These are phyloP conservation scores for Alternaria sp. DNA, from an alignment of 2,329 filamentous ascomycete genomes.

Conservation along the genomic window DNA sequence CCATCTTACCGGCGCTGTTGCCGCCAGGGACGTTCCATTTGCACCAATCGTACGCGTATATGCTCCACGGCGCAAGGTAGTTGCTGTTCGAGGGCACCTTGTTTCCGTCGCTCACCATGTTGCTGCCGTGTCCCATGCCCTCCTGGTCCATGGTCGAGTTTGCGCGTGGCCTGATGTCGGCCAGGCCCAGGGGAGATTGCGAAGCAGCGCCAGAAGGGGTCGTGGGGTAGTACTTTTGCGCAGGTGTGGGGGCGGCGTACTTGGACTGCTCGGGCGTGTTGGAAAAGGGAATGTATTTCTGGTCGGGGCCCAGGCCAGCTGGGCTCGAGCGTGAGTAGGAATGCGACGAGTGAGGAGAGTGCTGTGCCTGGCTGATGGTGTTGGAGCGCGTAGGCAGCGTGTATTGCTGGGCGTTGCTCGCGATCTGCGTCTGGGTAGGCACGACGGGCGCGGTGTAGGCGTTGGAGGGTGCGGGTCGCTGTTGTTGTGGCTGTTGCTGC, in stretches of 20 bases:
- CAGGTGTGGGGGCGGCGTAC: slow-evolving; percentile 52
- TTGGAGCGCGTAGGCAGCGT: slow-evolving; percentile 72
- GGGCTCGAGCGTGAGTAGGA: slow-evolving; percentile 87
- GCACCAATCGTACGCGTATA: slow-evolving; percentile 99
- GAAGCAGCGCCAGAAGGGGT: slow-evolving; percentile 68
- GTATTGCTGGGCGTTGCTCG: slow-evolving; percentile 66
- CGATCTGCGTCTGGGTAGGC: slow-evolving; percentile 62
- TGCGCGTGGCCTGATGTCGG: slow-evolving; percentile 87
- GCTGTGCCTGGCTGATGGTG: slow-evolving; percentile 65
- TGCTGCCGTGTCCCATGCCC: slow-evolving; percentile 63
- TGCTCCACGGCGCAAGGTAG: slow-evolving; percentile 91
- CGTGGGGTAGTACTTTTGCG: slow-evolving; percentile 67
- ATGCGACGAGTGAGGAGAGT: slow-evolving; percentile 44
- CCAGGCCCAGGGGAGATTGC: slow-evolving; percentile 88
- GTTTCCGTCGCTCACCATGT: slow-evolving; percentile 70
- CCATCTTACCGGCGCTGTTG: slow-evolving; percentile 85
- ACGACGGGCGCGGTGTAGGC: slow-evolving; percentile 67
- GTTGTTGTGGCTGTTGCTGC: slow-evolving; percentile 45
- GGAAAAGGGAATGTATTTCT: slow-evolving; percentile 69
- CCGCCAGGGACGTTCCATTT: slow-evolving; percentile 84
- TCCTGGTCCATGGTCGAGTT: slow-evolving; percentile 82
- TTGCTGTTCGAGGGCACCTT: slow-evolving; percentile 80
- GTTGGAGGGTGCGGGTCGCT: slow-evolving; percentile 62
- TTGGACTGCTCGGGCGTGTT: slow-evolving; percentile 69
- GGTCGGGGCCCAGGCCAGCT: slow-evolving; percentile 66